These are phyloP conservation scores for Yamadazyma nakazawae DNA, from an alignment of 805 yeast species.

Conservation along the genomic window DNA sequence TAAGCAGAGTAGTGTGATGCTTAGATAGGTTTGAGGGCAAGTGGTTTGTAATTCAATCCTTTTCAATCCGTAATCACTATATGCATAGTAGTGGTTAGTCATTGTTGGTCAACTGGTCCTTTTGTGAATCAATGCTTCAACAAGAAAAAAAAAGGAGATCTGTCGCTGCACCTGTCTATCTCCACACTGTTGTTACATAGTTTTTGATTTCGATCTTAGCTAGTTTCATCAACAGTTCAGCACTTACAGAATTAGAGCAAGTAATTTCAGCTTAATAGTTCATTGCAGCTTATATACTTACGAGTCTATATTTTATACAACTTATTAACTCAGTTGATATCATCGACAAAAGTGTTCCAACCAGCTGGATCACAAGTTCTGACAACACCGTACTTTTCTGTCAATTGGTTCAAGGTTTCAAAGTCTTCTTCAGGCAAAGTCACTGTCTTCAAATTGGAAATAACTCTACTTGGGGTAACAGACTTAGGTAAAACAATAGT, in stretches of 20 bases:
- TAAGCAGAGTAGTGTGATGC: constrained; percentile 1
- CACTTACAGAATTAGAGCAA: not conserved
- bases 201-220: too few relatives aligned
- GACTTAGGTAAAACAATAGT: constrained; percentile 41
- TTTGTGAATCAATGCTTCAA: too few relatives aligned
- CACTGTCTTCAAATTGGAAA: constrained; percentile 36
- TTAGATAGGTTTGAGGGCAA: not conserved
- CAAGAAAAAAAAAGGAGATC: too few relatives aligned
- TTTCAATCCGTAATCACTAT: too few relatives aligned
- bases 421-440: constrained; percentile 35
- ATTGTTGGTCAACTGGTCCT: too few relatives aligned
- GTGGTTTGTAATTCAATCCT: not conserved
- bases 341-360: constrained; percentile 16
- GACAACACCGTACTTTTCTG: constrained; percentile 32
- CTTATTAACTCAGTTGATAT: constrained; percentile 7
- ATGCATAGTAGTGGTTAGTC: too few relatives aligned
- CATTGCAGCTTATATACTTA: too few relatives aligned
- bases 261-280: too few relatives aligned
- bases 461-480: constrained; percentile 32
- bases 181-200: too few relatives aligned
- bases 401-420: constrained; percentile 28
- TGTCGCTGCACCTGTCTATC: too few relatives aligned
- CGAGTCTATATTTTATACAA: not conserved
- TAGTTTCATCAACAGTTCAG: not conserved
- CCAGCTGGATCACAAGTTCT: constrained; percentile 24